Evolutionary conservation across 768 basidiomycete species (phyloP).

Genomic region (Suillus subalutaceus): DNA sequence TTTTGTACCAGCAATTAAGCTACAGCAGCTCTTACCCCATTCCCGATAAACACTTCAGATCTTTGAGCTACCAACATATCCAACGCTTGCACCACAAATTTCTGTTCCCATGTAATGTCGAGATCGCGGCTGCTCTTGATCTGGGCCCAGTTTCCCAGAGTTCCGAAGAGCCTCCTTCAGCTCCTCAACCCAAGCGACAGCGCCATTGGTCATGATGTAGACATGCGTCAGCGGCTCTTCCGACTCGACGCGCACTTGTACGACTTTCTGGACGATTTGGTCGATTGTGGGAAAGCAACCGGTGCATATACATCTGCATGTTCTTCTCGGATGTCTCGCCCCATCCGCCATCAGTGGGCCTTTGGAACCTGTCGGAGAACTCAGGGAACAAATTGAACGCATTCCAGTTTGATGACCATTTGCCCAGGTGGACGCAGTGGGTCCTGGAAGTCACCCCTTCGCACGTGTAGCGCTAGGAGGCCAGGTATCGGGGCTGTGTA

Average conservation of each 20-base stretch:
- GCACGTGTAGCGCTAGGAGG: constrained; percentile 50
- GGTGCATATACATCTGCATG: constrained; percentile 33
- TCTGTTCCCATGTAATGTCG: constrained; percentile 42
- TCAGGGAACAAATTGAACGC: constrained; percentile 48
- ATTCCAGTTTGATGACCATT: constrained; percentile 37
- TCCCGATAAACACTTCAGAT: constrained; percentile 53
- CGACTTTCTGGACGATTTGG: constrained; percentile 43
- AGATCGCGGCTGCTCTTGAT: constrained; percentile 46
- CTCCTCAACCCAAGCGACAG: constrained; percentile 39
- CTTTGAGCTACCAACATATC: constrained; percentile 52
- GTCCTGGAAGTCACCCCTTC: constrained; percentile 48
- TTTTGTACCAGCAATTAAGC: background rate
- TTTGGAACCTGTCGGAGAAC: constrained; percentile 40
- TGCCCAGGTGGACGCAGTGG: constrained; percentile 48
- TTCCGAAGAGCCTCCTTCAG: constrained; percentile 38
- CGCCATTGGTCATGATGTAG: constrained; percentile 53
- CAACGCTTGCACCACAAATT: constrained; percentile 46
- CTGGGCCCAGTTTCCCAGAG: constrained; percentile 38
- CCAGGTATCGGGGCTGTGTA: constrained; percentile 34
- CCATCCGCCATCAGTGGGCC: constrained; percentile 28
- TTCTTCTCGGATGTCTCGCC: constrained; percentile 23
- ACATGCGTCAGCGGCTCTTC: constrained; percentile 35
- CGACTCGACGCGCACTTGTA: constrained; percentile 31
- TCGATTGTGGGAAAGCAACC: constrained; percentile 45
- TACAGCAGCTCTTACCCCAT: constrained; percentile 43